phyloP scores from a whole-genome alignment of 257 asterid species.

The Petunia secreta region DNA sequence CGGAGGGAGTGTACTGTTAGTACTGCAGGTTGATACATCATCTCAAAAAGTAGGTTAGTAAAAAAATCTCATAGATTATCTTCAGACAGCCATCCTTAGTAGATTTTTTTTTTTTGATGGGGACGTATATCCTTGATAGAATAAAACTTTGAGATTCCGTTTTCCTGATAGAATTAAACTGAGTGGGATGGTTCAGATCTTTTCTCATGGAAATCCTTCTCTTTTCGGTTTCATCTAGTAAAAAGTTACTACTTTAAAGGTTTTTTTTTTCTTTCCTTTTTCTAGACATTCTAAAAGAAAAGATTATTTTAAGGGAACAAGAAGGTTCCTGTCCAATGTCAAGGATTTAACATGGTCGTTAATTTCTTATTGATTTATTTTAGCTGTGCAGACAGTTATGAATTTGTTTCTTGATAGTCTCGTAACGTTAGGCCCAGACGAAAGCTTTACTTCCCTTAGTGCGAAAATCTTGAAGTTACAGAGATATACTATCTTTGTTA shows the following conservation, averaged over 20 bases:
- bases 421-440: background rate
- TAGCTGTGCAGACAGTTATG: background rate
- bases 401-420: background rate
- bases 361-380: conserved; percentile 11
- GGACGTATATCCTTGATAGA: too few species aligned
- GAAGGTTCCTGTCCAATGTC: background rate
- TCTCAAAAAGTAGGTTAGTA: conserved; percentile 4
- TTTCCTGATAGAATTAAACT: background rate
- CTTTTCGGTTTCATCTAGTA: too few species aligned
- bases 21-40: background rate
- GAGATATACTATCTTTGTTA: background rate
- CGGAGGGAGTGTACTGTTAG: background rate
- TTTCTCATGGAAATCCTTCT: background rate
- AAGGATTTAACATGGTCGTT: conserved; percentile 20
- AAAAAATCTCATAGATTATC: conserved; percentile 1
- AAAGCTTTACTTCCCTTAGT: conserved; percentile 1
- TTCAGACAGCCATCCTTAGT: background rate
- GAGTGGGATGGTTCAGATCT: background rate
- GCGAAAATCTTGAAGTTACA: background rate
- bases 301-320: background rate
- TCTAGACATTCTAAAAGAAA: background rate
- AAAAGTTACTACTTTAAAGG: too few species aligned
- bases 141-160: background rate
- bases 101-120: too few species aligned
- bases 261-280: too few species aligned